Evolutionary conservation across 2,329 filamentous ascomycete genomes (phyloP).

Genomic region (Monosporascus sp.): DNA sequence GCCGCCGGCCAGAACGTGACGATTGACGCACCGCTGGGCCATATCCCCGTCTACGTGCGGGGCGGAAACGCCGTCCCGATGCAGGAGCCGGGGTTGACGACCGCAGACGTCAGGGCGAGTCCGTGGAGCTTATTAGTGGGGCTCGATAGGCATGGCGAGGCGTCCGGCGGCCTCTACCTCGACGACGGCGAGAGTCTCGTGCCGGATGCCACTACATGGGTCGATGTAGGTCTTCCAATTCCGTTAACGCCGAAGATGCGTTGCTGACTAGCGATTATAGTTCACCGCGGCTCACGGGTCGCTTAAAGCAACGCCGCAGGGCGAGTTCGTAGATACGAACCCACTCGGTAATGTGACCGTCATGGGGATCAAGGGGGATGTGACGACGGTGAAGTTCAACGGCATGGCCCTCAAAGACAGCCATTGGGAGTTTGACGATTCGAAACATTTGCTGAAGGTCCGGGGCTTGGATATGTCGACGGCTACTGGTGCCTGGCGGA

Average conservation of each 20-base stretch:
- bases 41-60: conserved; percentile 68
- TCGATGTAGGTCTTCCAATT: conserved; percentile 35
- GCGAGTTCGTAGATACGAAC: conserved; percentile 52
- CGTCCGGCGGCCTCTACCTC: conserved; percentile 60
- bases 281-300: conserved; percentile 38
- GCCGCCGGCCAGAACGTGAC: conserved; percentile 33
- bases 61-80: conserved; percentile 63
- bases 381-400: conserved; percentile 47
- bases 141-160: conserved; percentile 48
- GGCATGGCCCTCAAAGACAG: conserved; percentile 34
- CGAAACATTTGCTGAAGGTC: conserved; percentile 44
- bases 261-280: conserved; percentile 14
- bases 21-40: conserved; percentile 45
- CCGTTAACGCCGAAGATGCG: background rate
- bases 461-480: conserved; percentile 45
- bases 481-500: conserved; percentile 49
- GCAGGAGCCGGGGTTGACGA: conserved; percentile 65
- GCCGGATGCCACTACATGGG: conserved; percentile 49
- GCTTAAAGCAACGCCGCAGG: conserved; percentile 43
- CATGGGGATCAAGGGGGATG: conserved; percentile 44
- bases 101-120: conserved; percentile 54
- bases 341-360: conserved; percentile 58
- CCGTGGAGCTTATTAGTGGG: conserved; percentile 65
- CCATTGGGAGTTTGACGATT: conserved; percentile 44
- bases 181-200: conserved; percentile 68